Evolutionary conservation across 306 rosid genomes (phyloP), one percentile per base, ranked within the genome.

Genomic region (Castanea mollissima): DNA sequence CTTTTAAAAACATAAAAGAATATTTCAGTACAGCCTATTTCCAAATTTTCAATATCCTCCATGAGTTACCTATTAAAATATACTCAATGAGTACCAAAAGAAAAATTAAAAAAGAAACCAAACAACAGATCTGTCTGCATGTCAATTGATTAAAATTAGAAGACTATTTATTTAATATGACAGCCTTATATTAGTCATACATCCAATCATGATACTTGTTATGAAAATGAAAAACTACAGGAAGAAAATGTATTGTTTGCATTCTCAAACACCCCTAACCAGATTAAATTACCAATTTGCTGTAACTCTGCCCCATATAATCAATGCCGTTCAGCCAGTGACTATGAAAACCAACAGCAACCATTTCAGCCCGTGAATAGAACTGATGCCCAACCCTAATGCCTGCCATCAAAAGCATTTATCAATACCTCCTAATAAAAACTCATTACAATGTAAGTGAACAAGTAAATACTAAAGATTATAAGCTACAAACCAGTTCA

Each of bases 331-430:
- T 93, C 76, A 95, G 86, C 99, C 99, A 95, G 68, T 95, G 99
- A 83, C 96, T 84, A 79, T 95, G 99, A 82, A 91, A 91, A 78
- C 99, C 99, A 86, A 95, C 89, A 21, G 78, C 93, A 41, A 91
- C 98, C 99, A 95, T 95, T 89, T 95, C 99, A 84, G 96, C 96
- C 69, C 99, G 97, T 68, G 98, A 91, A 91, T 88, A 95, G 80
- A 95, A 95, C 79, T 90, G 96, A 84, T 95, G 91, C 29, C 99
- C 99, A 76, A 90, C 97, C 65, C 76, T 87, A 88, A 95, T 85
- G 65, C 99, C 99, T 95, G 78, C 71, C 74, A 88, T 75, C 32
- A 69, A 60, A 51, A 76, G 81, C 41, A 83, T 81, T 78, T 27
- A 63, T 75, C 51, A 79, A 76, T 54, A 75, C 58, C 21, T 59